phyloP scores from a whole-genome alignment of 495 filamentous ascomycete species.

The Aspergillus mulundensis region DNA sequence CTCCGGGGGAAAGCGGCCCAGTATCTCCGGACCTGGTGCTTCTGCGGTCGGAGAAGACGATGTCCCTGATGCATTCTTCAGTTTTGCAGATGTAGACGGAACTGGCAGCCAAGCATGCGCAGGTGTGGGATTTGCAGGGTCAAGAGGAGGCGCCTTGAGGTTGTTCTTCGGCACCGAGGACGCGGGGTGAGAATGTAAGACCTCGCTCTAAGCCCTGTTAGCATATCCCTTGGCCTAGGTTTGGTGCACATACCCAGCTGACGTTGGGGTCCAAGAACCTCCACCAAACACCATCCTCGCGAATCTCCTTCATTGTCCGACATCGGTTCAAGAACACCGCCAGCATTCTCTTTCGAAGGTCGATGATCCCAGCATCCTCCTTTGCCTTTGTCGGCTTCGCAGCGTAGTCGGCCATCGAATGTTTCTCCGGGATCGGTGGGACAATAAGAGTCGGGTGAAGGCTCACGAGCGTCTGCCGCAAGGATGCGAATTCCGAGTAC shows the following conservation, averaged over 20 bases:
- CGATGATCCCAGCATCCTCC: slow-evolving; percentile 93
- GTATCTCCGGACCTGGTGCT: slow-evolving; percentile 58
- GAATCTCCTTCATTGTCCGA: slow-evolving; percentile 84
- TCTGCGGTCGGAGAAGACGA: slow-evolving; percentile 53
- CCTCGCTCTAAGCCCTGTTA: slow-evolving; percentile 69
- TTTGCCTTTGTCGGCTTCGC: slow-evolving; percentile 97
- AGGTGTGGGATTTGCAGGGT: slow-evolving; percentile 85
- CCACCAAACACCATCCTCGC: slow-evolving; percentile 95
- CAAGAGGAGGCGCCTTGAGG: slow-evolving; percentile 87
- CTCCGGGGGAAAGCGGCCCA: slow-evolving; percentile 79
- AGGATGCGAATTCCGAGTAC: slow-evolving; percentile 95
- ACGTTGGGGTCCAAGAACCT: slow-evolving; percentile 95
- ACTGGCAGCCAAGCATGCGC: slow-evolving; percentile 86
- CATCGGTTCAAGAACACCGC: slow-evolving; percentile 93
- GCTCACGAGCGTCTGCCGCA: slow-evolving; percentile 80
- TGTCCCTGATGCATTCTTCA: slow-evolving; percentile 56
- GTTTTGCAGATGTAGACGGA: slow-evolving; percentile 77
- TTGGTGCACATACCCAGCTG: slow-evolving; percentile 71
- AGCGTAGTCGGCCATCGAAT: slow-evolving; percentile 97
- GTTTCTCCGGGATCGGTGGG: slow-evolving; percentile 96
- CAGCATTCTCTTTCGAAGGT: slow-evolving; percentile 92
- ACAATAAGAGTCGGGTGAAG: slow-evolving; percentile 93
- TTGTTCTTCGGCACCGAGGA: slow-evolving; percentile 89
- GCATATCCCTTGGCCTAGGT: slow-evolving; percentile 4
- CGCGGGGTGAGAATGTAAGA: slow-evolving; percentile 83